Evolutionary conservation across 1,284 basidiomycete species (phyloP), one percentile per base, ranked within the genome.

Genomic region (Crepidotus sp.): DNA sequence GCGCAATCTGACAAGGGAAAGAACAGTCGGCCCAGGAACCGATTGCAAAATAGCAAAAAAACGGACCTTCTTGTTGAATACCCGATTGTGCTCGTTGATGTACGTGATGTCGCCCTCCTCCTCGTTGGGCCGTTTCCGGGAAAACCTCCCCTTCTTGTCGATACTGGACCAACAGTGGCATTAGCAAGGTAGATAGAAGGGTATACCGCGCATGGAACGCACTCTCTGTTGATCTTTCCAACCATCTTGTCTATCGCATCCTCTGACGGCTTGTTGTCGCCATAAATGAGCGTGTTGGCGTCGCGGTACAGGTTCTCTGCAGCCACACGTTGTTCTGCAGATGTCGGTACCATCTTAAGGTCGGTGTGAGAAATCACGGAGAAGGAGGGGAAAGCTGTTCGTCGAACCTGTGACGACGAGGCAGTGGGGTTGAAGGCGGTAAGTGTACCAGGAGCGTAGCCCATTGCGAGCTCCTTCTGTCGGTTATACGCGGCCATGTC

Each of bases 21-120:
- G n/a, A n/a, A n/a, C n/a, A n/a, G 25, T 37, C 17, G 39, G 40
- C 46, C 21, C 22, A 38, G 15, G 17, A 25, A 32, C 17, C 29
- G 24, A 2, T 15, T 6, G 37, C 6, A 13, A 13, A 39, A 10
- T n/a, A 24, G 32, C 6, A 26, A 25, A 18, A 26, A 21, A 1
- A 6, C 67, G n/a, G 24, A 84, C 87, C 83, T 97, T 98, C 70
- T 94, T 94, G 80, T 98, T 98, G 76, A 98, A 98, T 42, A 95
- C 90, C 57, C 90, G 83, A 70, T 99, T 99, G 63, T 85, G 83
- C 63, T 97, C 91, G 73, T 99, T 99, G 79, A 98, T 98, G 61
- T 98, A 98, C 10, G 92, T 98, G 63, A 98, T 89, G 55, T 97
- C 92, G 44, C 87, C 92, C 51, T 95, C 85, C 41, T 87, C 83